Evolutionary conservation across 139 green algal genomes (phyloP).

Genomic region (Medakamo hakoo): DNA sequence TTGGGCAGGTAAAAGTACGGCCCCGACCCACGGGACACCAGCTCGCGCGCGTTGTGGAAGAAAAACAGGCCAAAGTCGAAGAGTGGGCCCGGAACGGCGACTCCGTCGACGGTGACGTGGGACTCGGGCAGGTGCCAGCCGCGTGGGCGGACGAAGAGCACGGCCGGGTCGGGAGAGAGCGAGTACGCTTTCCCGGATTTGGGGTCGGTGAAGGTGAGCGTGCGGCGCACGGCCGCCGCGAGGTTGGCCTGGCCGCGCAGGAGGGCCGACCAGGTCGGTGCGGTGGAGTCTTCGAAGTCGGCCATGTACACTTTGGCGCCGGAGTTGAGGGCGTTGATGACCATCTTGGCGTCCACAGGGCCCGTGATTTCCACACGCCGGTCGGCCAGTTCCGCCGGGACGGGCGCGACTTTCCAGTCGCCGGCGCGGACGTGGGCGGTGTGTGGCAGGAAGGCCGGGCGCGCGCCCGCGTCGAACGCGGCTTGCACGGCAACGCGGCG

Average conservation of each 20-base stretch:
- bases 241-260: constrained; percentile 16
- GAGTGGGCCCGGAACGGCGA: constrained; percentile 36
- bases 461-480: constrained; percentile 26
- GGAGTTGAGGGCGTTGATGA: constrained; percentile 79
- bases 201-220: constrained; percentile 35
- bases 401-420: constrained; percentile 45
- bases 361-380: constrained; percentile 77
- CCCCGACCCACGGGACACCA: constrained; percentile 16
- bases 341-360: constrained; percentile 75
- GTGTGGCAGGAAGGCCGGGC: constrained; percentile 50
- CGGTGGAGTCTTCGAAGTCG: constrained; percentile 72
- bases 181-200: constrained; percentile 50
- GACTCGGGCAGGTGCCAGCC: constrained; percentile 73
- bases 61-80: constrained; percentile 83
- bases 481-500: constrained; percentile 34
- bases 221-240: constrained; percentile 14
- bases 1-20: constrained; percentile 87
- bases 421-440: constrained; percentile 44
- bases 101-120: constrained; percentile 61
- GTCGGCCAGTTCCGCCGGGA: constrained; percentile 54
- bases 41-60: constrained; percentile 57
- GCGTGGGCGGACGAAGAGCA: constrained; percentile 13
- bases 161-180: constrained; percentile 20
- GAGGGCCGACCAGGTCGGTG: constrained; percentile 49
- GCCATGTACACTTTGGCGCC: constrained; percentile 73